Evolutionary conservation across 192 early-diverging fungal genomes (phyloP).

Genomic region (Backusella tarrabulga): DNA sequence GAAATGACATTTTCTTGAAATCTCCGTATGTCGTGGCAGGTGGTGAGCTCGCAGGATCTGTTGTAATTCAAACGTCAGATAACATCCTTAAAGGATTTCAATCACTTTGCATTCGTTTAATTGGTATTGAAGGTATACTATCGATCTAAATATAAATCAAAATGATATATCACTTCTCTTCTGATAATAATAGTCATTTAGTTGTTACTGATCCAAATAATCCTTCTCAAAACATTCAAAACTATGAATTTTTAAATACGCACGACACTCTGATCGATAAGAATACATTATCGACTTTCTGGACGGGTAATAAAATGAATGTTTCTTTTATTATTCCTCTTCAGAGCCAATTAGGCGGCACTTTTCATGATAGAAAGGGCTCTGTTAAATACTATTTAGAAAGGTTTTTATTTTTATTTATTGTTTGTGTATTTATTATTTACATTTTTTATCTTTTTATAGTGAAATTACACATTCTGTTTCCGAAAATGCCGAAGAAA

Average conservation of each 20-base stretch:
- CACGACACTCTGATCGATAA: not conserved
- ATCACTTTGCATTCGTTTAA: not conserved
- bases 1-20: conserved; percentile 19
- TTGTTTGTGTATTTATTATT: not conserved
- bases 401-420: conserved; percentile 11
- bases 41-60: conserved; percentile 11
- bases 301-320: not conserved
- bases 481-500: not conserved
- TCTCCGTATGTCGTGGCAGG: conserved; percentile 20
- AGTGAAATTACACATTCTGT: conserved; percentile 4
- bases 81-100: not conserved
- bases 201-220: not conserved
- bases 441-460: conserved; percentile 1
- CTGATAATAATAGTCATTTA: not conserved
- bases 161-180: not conserved
- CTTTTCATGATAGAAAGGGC: conserved; percentile 24
- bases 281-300: not conserved
- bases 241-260: not conserved
- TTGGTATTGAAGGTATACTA: conserved; percentile 20
- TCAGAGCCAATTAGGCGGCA: not conserved
- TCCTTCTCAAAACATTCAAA: not conserved
- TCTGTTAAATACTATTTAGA: conserved; percentile 17
- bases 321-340: conserved; percentile 17
- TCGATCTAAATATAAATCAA: not conserved
- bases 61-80: conserved; percentile 1